phyloP scores from a whole-genome alignment of 352 stramenopile species.

The Phytophthora citricola region DNA sequence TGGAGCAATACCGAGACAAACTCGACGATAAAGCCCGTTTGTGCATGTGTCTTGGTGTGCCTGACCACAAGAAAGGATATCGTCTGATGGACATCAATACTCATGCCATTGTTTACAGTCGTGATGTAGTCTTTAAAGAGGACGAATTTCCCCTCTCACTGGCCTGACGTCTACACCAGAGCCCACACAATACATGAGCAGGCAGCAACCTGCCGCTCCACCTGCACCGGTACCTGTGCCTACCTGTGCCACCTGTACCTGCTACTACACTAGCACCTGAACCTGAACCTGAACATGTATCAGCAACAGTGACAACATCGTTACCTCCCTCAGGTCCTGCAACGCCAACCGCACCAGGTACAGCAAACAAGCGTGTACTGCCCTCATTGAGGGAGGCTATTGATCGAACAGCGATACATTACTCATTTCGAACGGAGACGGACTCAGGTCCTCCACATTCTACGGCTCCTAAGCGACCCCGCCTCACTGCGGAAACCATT shows the following conservation, averaged over 20 bases:
- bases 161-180: not conserved
- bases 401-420: not conserved
- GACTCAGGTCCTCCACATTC: too few relatives aligned
- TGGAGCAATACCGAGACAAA: too few relatives aligned
- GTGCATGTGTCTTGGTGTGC: not conserved
- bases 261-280: too few relatives aligned
- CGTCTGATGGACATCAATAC: constrained; percentile 12
- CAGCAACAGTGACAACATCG: too few relatives aligned
- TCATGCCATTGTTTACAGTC: constrained; percentile 12
- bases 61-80: constrained; percentile 4
- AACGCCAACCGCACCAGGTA: too few relatives aligned
- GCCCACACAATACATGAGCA: not conserved
- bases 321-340: too few relatives aligned
- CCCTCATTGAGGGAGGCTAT: not conserved
- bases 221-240: too few relatives aligned
- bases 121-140: constrained; percentile 14
- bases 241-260: not conserved
- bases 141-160: not conserved
- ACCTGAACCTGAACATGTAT: too few relatives aligned
- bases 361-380: not conserved
- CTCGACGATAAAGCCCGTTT: too few relatives aligned
- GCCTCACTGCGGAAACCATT: too few relatives aligned
- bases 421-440: not conserved
- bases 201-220: not conserved
- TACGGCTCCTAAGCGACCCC: not conserved